Base-by-base conservation (phyloP, 768 basidiomycete species). In the Boletus barrowsii region DNA sequence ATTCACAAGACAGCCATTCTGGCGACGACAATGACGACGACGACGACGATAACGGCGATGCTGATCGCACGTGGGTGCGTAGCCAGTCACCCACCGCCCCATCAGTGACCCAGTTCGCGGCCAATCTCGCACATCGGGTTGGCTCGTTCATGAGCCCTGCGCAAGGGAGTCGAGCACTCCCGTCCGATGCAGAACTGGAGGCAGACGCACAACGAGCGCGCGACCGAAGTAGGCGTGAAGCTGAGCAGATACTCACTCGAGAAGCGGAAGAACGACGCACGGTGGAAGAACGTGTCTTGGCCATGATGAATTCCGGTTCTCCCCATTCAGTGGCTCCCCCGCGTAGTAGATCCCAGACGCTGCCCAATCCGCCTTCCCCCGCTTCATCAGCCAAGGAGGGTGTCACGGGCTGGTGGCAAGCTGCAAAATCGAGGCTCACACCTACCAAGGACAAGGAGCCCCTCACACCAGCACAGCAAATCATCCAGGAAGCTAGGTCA, bases 391-490 rank as follows among this genome's bases (percentile, higher is more conserved):
- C 84, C 61, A 87, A 87, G 69, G 88, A 86, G n/a, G 65, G 67
- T 2, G 64, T 57, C 41, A 24, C 68, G 1, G 76, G 76, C 42
- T 93, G 91, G 91, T 90, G 90, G 87, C 69, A 79, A 11, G 76
- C 82, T 4, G 83, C 90, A 18, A 92, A 88, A 76, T 82, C 81
- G 59, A 83, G 75, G 60, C 77, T 93, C 10, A 90, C 89, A 1
- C 88, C 90, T 3, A 86, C 86, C 13, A 93, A 91, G 61, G 84
- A 84, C 11, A 81, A 80, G 62, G 83, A 88, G 14, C 69, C 75
- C 2, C 81, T 90, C n/a, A 93, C 91, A 0, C 89, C 90, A 10
- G 90, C 91, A 0, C 90, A 93, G 62, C 89, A 90, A 60, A 77
- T 93, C 50, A 84, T 92, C 45, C 77, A 80, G 53, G 90, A 93